Conservation (phyloP, 768 basidiomycete species). For the Serendipita indica region DNA sequence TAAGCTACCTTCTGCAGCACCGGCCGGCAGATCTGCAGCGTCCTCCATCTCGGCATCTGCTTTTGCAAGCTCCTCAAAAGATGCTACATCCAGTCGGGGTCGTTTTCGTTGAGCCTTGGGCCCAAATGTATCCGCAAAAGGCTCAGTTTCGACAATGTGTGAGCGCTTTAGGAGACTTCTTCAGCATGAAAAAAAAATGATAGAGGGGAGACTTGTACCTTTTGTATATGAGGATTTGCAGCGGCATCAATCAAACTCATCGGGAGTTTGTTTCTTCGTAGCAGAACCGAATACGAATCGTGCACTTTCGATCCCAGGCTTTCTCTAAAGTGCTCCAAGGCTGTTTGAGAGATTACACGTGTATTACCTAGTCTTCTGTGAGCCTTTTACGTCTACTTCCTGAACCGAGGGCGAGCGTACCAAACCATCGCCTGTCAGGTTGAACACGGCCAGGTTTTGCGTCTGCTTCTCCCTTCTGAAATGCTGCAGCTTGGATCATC, state of each 20-base stretch:
- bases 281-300: constrained; percentile 90
- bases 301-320: constrained; percentile 70
- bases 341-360: constrained; percentile 92
- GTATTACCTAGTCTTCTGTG: constrained; percentile 59
- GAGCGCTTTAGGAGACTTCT: constrained; percentile 39
- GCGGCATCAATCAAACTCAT: constrained; percentile 93
- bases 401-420: constrained; percentile 31
- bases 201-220: constrained; percentile 32
- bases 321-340: constrained; percentile 90
- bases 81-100: constrained; percentile 74
- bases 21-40: constrained; percentile 34
- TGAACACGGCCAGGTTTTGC: constrained; percentile 80
- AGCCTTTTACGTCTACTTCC: neutral
- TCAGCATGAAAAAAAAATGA: neutral
- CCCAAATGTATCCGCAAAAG: constrained; percentile 88
- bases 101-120: constrained; percentile 89
- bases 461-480: constrained; percentile 91
- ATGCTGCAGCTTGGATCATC: constrained; percentile 83
- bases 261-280: constrained; percentile 89
- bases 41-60: constrained; percentile 41
- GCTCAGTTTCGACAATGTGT: constrained; percentile 92
- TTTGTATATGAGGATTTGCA: constrained; percentile 60
- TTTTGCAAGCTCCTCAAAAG: constrained; percentile 79
- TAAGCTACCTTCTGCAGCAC: constrained; percentile 13
- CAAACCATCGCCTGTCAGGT: constrained; percentile 95